These are phyloP conservation scores for Rosa rugosa DNA, from an alignment of 306 rosid genomes.

Conservation along the genomic window DNA sequence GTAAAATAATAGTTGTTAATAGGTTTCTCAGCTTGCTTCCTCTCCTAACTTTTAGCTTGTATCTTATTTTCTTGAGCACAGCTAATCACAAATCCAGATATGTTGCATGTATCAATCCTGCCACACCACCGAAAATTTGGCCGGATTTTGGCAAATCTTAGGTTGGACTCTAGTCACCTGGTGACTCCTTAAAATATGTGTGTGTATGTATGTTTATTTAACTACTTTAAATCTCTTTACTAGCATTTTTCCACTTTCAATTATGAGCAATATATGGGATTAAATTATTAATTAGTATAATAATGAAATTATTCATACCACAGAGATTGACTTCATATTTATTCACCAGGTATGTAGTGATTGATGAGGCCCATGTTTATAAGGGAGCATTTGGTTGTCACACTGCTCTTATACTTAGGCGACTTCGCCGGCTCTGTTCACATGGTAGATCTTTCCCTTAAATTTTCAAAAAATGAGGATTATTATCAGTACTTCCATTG, in stretches of 20 bases:
- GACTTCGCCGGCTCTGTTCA: conserved; percentile 80
- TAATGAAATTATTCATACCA: not conserved
- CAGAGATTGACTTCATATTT: conserved; percentile 25
- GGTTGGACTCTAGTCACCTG: conserved; percentile 39
- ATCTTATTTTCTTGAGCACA: conserved; percentile 41
- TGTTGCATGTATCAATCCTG: conserved; percentile 88
- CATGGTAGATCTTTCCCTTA: conserved; percentile 47
- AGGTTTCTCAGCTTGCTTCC: conserved; percentile 22
- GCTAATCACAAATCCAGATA: conserved; percentile 98
- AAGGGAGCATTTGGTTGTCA: conserved; percentile 98
- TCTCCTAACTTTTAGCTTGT: conserved; percentile 23
- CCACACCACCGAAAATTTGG: conserved; percentile 70
- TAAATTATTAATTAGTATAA: not conserved
- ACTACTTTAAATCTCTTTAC: not conserved
- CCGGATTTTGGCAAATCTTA: conserved; percentile 78
- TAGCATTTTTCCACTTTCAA: conserved; percentile 6
- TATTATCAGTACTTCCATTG: conserved; percentile 13
- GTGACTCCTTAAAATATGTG: not conserved
- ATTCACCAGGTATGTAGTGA: conserved; percentile 66
- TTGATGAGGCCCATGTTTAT: conserved; percentile 89
- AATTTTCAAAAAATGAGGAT: conserved; percentile 21
- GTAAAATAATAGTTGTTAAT: conserved; percentile 19
- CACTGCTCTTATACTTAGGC: conserved; percentile 77
- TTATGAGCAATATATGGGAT: conserved; percentile 15
- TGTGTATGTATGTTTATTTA: not conserved